Evolutionary conservation across 1,284 basidiomycete species (phyloP).

Genomic region (Ceratobasidium sp.): DNA sequence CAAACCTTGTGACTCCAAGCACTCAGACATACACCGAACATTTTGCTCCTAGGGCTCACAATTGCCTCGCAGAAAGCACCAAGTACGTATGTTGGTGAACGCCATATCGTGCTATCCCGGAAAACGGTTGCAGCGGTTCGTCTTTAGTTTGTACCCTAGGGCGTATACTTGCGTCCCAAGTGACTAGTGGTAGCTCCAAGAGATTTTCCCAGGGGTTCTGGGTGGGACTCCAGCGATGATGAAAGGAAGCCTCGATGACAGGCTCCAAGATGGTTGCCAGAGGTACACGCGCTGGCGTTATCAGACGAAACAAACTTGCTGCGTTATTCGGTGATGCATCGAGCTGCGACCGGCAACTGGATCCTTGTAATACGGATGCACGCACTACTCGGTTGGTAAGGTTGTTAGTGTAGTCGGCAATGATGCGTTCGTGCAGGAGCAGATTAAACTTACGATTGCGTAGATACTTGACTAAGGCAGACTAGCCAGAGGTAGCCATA

Average conservation of each 20-base stretch:
- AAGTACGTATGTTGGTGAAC: too few species aligned
- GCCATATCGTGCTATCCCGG: too few species aligned
- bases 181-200: too few species aligned
- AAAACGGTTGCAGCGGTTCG: too few species aligned
- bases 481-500: neutral
- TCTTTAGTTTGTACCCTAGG: too few species aligned
- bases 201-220: too few species aligned
- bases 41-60: too few species aligned
- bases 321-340: neutral
- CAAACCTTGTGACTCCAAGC: neutral
- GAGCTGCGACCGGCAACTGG: neutral
- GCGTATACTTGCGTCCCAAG: too few species aligned
- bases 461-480: neutral
- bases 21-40: too few species aligned
- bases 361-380: neutral
- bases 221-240: too few species aligned
- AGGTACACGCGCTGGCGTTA: neutral
- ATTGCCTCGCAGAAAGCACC: too few species aligned
- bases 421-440: neutral
- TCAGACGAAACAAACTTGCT: neutral
- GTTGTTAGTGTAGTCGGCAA: neutral
- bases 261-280: neutral
- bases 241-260: neutral
- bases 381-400: neutral
- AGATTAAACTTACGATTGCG: neutral